These are phyloP conservation scores for Leccinum brunneo-olivaceum DNA, from an alignment of 1,284 basidiomycete species.

Conservation along the genomic window DNA sequence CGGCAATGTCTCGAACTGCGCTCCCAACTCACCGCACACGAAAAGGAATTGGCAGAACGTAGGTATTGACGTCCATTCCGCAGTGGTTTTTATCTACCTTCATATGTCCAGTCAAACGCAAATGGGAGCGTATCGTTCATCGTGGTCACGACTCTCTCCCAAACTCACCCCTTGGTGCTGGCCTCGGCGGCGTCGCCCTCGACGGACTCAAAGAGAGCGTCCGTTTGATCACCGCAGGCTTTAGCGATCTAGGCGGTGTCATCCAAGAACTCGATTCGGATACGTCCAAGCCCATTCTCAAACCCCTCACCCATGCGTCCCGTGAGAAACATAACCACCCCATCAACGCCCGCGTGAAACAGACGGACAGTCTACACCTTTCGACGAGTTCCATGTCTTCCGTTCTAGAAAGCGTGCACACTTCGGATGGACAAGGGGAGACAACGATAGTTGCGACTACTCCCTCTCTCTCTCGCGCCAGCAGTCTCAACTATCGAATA, in stretches of 20 bases:
- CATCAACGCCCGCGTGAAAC: constrained; percentile 10
- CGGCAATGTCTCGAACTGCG: constrained; percentile 73
- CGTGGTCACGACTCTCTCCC: constrained; percentile 38
- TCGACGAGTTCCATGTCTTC: constrained; percentile 18
- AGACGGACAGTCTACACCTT: constrained; percentile 3
- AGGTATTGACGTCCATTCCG: constrained; percentile 13
- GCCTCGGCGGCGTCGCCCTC: constrained; percentile 34
- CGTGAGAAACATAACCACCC: too few species aligned
- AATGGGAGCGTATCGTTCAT: constrained; percentile 73
- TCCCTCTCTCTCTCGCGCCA: constrained; percentile 12
- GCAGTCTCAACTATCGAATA: constrained; percentile 14
- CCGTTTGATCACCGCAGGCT: constrained; percentile 43
- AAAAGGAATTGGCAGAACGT: constrained; percentile 62
- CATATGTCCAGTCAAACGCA: constrained; percentile 53
- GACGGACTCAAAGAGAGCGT: constrained; percentile 64
- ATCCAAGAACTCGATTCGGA: constrained; percentile 10
- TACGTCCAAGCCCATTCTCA: neutral
- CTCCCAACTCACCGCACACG: constrained; percentile 60
- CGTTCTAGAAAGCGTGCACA: constrained; percentile 6
- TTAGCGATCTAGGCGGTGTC: constrained; percentile 18
- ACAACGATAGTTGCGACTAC: neutral
- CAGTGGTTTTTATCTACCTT: neutral
- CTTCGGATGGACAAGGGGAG: neutral
- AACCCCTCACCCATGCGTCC: too few species aligned
- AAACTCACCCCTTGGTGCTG: constrained; percentile 1